These are phyloP conservation scores for Nothopassalora personata DNA, from an alignment of 2,329 filamentous ascomycete species.

Conservation along the genomic window DNA sequence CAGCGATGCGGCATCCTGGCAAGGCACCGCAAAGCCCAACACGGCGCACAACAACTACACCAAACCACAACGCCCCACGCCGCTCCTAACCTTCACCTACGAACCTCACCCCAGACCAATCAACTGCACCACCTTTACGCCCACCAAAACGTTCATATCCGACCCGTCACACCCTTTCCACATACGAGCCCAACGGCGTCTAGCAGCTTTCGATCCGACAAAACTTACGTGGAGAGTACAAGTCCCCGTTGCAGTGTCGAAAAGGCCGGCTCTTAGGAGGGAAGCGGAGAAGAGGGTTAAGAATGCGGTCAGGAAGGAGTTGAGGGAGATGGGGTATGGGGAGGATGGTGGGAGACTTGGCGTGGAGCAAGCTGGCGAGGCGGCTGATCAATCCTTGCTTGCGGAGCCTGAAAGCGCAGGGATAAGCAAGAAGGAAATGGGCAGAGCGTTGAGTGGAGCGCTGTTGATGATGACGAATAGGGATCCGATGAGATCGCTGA, in stretches of 20 bases:
- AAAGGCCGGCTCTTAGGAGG: conserved; percentile 45
- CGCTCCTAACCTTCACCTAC: conserved; percentile 19
- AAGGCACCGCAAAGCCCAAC: not conserved
- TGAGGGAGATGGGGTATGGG: conserved; percentile 45
- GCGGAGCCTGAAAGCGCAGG: too few relatives aligned
- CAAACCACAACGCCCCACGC: not conserved
- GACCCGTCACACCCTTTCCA: conserved; percentile 29
- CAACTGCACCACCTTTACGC: conserved; percentile 25
- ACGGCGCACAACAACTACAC: too few relatives aligned
- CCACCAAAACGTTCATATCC: conserved; percentile 18
- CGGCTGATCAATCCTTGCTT: too few relatives aligned
- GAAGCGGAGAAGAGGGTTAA: conserved; percentile 41
- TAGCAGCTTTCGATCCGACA: conserved; percentile 28
- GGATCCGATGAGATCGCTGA: conserved; percentile 15
- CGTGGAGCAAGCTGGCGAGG: not conserved
- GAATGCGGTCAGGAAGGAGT: conserved; percentile 41
- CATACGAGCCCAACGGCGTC: conserved; percentile 30
- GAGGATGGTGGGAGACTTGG: conserved; percentile 22
- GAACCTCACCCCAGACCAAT: conserved; percentile 21
- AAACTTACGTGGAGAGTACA: conserved; percentile 45
- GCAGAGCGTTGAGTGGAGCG: conserved; percentile 12
- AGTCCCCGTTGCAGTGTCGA: conserved; percentile 26
- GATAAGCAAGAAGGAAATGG: not conserved
- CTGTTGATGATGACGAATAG: conserved; percentile 15
- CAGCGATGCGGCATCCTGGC: not conserved